These are phyloP conservation scores for Fusarium euwallaceae DNA, from an alignment of 2,329 filamentous ascomycete genomes.

Conservation along the genomic window DNA sequence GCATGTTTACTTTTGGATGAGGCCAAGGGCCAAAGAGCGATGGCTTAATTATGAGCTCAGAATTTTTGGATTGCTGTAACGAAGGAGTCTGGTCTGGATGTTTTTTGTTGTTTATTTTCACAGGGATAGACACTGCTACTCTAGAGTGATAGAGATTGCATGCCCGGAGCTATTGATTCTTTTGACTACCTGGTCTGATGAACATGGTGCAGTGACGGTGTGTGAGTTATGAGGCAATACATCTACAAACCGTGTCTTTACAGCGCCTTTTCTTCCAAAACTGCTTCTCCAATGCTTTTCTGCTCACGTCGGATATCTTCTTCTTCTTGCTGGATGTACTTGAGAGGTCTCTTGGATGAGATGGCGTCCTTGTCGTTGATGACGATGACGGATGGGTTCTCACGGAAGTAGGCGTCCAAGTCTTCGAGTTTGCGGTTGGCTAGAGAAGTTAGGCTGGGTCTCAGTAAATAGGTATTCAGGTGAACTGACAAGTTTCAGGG, in stretches of 20 bases:
- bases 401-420: conserved; percentile 54
- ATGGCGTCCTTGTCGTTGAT: conserved; percentile 62
- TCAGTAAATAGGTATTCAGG: accelerated
- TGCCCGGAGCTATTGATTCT: conserved; percentile 12
- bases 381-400: conserved; percentile 58
- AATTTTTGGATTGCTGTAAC: conserved; percentile 20
- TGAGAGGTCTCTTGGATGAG: conserved; percentile 48
- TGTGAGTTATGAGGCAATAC: neutral
- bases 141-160: conserved; percentile 43
- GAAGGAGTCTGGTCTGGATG: conserved; percentile 18
- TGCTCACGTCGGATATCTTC: conserved; percentile 15
- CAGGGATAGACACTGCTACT: conserved; percentile 36
- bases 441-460: neutral
- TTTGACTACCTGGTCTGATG: neutral
- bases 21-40: neutral
- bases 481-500: conserved; percentile 55
- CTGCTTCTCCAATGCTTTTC: neutral
- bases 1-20: neutral
- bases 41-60: conserved; percentile 20
- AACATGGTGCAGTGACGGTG: neutral
- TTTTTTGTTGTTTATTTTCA: neutral
- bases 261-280: conserved; percentile 3
- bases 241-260: neutral
- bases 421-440: conserved; percentile 45
- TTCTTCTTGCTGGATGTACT: conserved; percentile 26